A percentile compares a stretch with the other conserved stretches of the same genome.
Evolutionary conservation across 2,329 filamentous ascomycete species (phyloP).

Genomic region (Diaporthe humulicola): DNA sequence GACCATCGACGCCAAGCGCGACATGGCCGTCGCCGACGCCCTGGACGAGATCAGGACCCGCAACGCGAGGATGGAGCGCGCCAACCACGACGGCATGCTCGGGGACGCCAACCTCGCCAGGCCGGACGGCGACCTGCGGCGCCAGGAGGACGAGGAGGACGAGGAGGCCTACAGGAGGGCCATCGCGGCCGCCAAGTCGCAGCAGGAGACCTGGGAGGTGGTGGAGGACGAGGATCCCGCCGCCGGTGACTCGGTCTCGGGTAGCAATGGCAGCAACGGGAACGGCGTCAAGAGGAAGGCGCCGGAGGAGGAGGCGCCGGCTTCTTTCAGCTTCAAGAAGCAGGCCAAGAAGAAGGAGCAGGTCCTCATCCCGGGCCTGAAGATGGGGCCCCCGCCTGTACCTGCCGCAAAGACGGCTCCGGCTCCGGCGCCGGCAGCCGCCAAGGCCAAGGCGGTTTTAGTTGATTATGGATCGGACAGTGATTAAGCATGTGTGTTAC

Average conservation of each 20-base stretch:
- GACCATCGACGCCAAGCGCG: constrained; percentile 89
- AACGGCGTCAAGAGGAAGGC: constrained; percentile 50
- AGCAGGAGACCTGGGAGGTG: constrained; percentile 58
- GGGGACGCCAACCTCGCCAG: constrained; percentile 64
- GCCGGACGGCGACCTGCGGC: constrained; percentile 68
- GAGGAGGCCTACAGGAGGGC: constrained; percentile 84
- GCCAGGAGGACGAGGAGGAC: constrained; percentile 76
- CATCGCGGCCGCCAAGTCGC: constrained; percentile 75
- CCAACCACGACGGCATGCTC: constrained; percentile 75
- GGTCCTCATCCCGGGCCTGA: constrained; percentile 82
- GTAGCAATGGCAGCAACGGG: constrained; percentile 47
- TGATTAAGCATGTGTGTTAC: constrained; percentile 11
- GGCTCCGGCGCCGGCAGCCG: neutral
- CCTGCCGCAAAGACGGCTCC: constrained; percentile 62
- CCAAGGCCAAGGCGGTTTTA: constrained; percentile 26
- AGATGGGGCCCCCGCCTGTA: constrained; percentile 74
- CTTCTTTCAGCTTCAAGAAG: constrained; percentile 79
- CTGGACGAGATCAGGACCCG: constrained; percentile 93
- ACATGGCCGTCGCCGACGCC: constrained; percentile 97
- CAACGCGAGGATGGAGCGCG: constrained; percentile 88
- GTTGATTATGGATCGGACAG: constrained; percentile 34
- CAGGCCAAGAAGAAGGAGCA: constrained; percentile 90
- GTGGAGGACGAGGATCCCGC: constrained; percentile 59
- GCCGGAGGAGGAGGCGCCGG: constrained; percentile 48
- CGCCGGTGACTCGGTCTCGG: constrained; percentile 20